Evolutionary conservation across 2,329 filamentous ascomycete species (phyloP), one percentile per base, ranked within the genome.

Genomic region (Pseudogymnoascus sp.): DNA sequence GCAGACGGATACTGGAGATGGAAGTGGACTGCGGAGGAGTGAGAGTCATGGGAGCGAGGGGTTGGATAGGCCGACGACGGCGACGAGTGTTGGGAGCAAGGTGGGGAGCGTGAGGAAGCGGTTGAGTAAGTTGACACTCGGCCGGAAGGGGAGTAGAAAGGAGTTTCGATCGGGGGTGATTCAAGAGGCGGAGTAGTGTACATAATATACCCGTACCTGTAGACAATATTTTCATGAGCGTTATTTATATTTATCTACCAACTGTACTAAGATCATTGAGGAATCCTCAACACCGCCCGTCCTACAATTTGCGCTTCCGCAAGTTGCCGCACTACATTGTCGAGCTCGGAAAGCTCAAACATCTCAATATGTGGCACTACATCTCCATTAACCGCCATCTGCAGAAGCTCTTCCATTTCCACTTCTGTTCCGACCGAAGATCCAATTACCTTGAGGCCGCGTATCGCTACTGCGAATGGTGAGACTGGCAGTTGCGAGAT

Each of bases 91-190:
- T 4, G 66, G 64, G n/a, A 65, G 63, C 39, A 61, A 60, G 35
- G 78, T 69, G 6, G 69, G 67, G 9, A 70, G 67, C 61, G 70
- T 73, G 33, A 65, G 67, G 57, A 72, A 72, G 63, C 61, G 70
- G 39, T 62, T 73, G 7, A 71, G 68, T 50, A 62, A 70, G 43
- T 43, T 73, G 36, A 70, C 65, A 54, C 41, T 72, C 41, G 70
- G 70, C 18, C 74, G 72, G 65, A 75, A 75, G 65, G 66, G 58
- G 14, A 74, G 72, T 62, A 73, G 69, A 58, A 63, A 63, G 5
- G 72, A 67, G 63, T 69, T 72, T 35, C 41, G 69, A 20, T 65
- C 70, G 14, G 64, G 63, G 30, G 68, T 70, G 2, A 63, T 63
- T 30, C 69, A 70, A 62, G 69, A 71, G 30, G 25, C 50, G 57